Conservation (phyloP, 2,329 filamentous ascomycete genomes). For the Neoarthrinium moseri region DNA sequence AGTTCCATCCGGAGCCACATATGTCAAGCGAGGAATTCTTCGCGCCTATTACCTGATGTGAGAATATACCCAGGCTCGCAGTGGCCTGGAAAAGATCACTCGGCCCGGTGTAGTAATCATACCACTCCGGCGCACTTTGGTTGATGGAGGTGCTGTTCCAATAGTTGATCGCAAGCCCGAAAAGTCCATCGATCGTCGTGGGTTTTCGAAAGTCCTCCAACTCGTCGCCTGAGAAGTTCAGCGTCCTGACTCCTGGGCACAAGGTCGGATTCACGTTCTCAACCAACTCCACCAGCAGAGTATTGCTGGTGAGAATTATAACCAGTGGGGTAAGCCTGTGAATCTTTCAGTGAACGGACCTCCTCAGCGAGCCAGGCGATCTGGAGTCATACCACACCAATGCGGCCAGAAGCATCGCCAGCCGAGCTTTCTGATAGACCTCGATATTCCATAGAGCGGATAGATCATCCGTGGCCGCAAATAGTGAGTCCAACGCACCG, state of each 20-base stretch:
- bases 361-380: background rate
- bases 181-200: slow-evolving; percentile 22
- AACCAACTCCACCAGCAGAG: slow-evolving; percentile 29
- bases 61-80: slow-evolving; percentile 24
- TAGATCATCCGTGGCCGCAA: slow-evolving; percentile 29
- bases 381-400: slow-evolving; percentile 28
- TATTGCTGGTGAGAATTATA: slow-evolving; percentile 37
- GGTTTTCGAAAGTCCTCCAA: slow-evolving; percentile 30
- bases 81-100: slow-evolving; percentile 24
- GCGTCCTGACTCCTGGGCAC: slow-evolving; percentile 27
- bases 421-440: slow-evolving; percentile 27
- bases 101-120: slow-evolving; percentile 29
- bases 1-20: slow-evolving; percentile 37
- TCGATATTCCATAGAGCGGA: slow-evolving; percentile 27
- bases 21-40: slow-evolving; percentile 31
- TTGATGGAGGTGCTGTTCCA: slow-evolving; percentile 30
- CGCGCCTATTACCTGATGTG: slow-evolving; percentile 20
- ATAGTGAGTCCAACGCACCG: slow-evolving; percentile 31
- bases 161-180: slow-evolving; percentile 25
- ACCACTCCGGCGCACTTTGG: slow-evolving; percentile 21
- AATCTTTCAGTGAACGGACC: background rate
- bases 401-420: slow-evolving; percentile 32
- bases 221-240: slow-evolving; percentile 34
- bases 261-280: slow-evolving; percentile 20
- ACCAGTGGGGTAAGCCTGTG: slow-evolving; percentile 32